Base-by-base conservation (phyloP, 345 rosid species). In the Aquilaria sinensis region DNA sequence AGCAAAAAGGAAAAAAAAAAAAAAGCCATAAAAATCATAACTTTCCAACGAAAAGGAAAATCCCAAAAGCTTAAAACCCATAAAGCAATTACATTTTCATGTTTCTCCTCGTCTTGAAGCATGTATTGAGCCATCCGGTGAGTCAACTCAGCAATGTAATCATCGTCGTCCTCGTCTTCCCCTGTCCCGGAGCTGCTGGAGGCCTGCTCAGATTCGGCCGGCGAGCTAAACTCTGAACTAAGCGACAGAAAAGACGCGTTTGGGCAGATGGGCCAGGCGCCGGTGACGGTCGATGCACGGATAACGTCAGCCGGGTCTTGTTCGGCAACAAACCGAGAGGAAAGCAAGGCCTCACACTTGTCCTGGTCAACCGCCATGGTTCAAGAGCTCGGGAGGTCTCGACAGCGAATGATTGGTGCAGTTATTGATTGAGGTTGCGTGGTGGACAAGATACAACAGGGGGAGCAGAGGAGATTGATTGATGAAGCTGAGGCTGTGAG, bases 71-170 rank as follows among this genome's bases (percentile, higher is more conserved):
- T 5, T 10, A 41, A 63, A 51, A 16, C 50, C 48, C 53, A 32
- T 47, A 60, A 45, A 59, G 2, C 6, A 33, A 53, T 34, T 69
- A 55, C 69, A 77, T 65, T 67, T 51, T 67, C 70, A 14, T 70
- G 69, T 37, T 64, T 60, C 2, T 77, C 82, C 13, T 79, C 85
- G 6, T 87, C 93, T 23, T 71, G 81, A 14, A 83, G 74, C 87
- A 83, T 87, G 78, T 68, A 73, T 49, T 81, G 72, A 71, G 94
- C 84, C 98, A 93, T 93, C 84, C 75, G 87, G 10, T 87, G 92
- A 60, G 86, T 81, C 81, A 90, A 69, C 78, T 85, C 87, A 7
- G 86, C 78, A 16, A 75, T 71, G 63, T 80, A 85, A 29, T 77
- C 88, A 57, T 84, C 92, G 47, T 79, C 88, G 45, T 70, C 68